Base-by-base conservation (phyloP, 768 basidiomycete genomes). In the Boletus subcaerulescens region DNA sequence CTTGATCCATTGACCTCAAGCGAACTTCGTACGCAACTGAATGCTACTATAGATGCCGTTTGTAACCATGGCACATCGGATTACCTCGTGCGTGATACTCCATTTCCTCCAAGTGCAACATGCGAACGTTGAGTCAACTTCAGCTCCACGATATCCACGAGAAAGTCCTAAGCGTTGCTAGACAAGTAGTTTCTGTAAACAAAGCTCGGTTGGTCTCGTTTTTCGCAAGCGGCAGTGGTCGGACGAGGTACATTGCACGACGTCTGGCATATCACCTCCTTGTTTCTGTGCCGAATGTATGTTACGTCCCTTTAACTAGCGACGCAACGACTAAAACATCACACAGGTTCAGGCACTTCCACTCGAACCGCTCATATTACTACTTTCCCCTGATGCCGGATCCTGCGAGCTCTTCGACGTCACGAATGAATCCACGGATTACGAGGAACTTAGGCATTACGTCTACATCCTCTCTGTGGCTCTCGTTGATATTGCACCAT, bases 401-500 rank as follows among this genome's bases (percentile, higher is more conserved):
- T 66, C 73, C 48, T 35, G 58, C 38, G 78, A 76, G 24, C 69
- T 80, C 43, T 85, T 91, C 57, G 77, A 82, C 22, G 62, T 86
- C 38, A 57, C 79, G 24, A 76, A 79, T 13, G 75, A 79, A 18
- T 83, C 51, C n/a, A 73, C 79, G 4, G 81, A 89, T 67, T 91
- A 84, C 53, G 78, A 83, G 33, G 78, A 80, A 36, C 74, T 92
- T 64, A 71, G 76, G 6, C 77, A 78, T 63, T 73, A 82, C 57
- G 72, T 85, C 14, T 71, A 74, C 18, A 77, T 91, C 32, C 76
- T 91, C n/a, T 74, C 77, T 22, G 70, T 81, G 11, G 86, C 81
- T 7, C 64, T 89, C 42, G 76, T 80, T 4, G 79, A 86, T 54
- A 73, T 91, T 31, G 74, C 77, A 18, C 78, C 69, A 10, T 89